Conservation (phyloP, 352 stramenopile species). For the Blastocystis hominis region DNA sequence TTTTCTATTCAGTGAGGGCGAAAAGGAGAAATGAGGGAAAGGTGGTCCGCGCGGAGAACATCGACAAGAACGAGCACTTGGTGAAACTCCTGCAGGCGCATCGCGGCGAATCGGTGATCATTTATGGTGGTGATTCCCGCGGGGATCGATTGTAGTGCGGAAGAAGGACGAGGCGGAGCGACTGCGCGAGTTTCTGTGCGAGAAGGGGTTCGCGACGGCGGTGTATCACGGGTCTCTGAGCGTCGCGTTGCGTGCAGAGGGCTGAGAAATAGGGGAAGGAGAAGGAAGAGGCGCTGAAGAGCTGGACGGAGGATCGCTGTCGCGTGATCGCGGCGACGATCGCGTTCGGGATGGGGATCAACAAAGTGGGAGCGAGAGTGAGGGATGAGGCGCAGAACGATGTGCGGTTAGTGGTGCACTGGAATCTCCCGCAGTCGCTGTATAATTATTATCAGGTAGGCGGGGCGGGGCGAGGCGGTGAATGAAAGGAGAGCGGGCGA, state of each 20-base stretch:
- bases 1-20: background rate
- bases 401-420: slow-evolving; percentile 50
- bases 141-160: background rate
- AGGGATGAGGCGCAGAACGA: background rate
- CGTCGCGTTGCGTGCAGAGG: background rate
- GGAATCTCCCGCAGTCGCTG: slow-evolving; percentile 48
- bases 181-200: background rate
- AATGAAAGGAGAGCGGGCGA: slow-evolving; percentile 11
- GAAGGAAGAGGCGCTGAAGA: slow-evolving; percentile 1
- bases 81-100: background rate
- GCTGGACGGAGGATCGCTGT: background rate
- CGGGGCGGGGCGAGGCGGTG: background rate
- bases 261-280: background rate
- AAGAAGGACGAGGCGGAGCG: slow-evolving; percentile 13
- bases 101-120: background rate
- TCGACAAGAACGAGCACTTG: background rate
- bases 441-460: slow-evolving; percentile 44
- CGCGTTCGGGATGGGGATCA: slow-evolving; percentile 47
- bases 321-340: slow-evolving; percentile 16
- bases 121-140: background rate
- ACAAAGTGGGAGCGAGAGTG: background rate
- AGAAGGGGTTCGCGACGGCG: background rate
- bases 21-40: too few species aligned
- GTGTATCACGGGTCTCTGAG: slow-evolving; percentile 4
- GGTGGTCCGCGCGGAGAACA: background rate